Conservation (phyloP, 2,329 filamentous ascomycete genomes). For the Zymoseptoria tritici region DNA sequence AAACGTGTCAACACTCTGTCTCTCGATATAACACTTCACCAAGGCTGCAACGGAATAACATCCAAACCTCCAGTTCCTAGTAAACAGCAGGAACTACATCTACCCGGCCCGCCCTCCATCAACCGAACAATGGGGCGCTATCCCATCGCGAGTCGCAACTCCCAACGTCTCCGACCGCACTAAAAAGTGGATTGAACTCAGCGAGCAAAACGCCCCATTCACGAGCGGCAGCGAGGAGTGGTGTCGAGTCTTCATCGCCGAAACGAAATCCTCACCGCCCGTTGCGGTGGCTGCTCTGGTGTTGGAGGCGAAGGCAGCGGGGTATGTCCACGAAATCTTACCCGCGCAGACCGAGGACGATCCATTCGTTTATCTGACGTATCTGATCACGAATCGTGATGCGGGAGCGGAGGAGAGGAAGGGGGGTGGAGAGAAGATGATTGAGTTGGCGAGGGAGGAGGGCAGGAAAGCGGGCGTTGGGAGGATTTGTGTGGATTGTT, state of each 20-base stretch:
- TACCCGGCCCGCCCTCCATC: no score
- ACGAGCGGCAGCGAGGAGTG: not conserved
- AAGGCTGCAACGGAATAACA: no score
- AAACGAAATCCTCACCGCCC: slow-evolving; percentile 1
- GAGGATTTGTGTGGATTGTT: slow-evolving; percentile 15
- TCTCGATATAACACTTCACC: no score
- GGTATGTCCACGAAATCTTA: slow-evolving; percentile 48
- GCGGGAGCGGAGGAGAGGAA: slow-evolving; percentile 3
- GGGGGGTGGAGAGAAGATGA: slow-evolving; percentile 9
- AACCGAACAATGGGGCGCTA: slow-evolving; percentile 13
- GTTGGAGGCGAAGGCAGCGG: slow-evolving; percentile 5
- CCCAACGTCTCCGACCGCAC: slow-evolving; percentile 4
- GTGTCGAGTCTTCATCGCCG: slow-evolving; percentile 11
- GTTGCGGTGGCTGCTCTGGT: slow-evolving; percentile 11
- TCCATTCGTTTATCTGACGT: slow-evolving; percentile 12
- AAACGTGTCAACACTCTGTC: not conserved
- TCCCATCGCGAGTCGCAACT: not conserved
- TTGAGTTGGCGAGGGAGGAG: slow-evolving; percentile 9
- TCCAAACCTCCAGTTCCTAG: no score
- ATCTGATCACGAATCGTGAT: slow-evolving; percentile 13
- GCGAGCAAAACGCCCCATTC: slow-evolving; percentile 4
- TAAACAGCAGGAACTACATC: no score
- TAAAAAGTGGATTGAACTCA: slow-evolving; percentile 3
- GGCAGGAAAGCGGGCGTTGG: not conserved
- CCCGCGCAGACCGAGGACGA: slow-evolving; percentile 8